Evolutionary conservation across 164 flowering plant species (phyloP), one percentile per base, ranked within the genome.

Genomic region (Stephania japonica): DNA sequence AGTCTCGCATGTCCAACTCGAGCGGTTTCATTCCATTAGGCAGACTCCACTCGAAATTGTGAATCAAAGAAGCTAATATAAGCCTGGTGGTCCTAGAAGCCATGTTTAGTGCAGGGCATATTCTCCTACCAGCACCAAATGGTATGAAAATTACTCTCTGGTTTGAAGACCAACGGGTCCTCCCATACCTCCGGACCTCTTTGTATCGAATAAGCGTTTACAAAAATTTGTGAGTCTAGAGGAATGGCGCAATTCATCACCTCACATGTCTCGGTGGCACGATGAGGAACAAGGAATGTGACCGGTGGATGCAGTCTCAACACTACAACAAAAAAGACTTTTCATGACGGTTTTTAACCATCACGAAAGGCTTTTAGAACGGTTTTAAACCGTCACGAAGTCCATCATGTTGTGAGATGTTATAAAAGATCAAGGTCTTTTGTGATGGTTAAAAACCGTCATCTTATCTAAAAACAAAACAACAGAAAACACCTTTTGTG

Each of bases 41-140:
- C 12, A 70, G 73, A 4, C 7, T 25, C 73, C 73, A 70, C 26
- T 70, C 65, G 41, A 70, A 70, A 11, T 11, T 5, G 5, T 70
- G 44, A 18, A 70, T 7, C 47, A 70, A 19, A 56, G 47, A 56
- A 7, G 73, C 73, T 47, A 70, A 4, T 14, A 70, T 21, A 13
- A 70, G 32, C 7, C 65, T 32, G 7, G 41, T 26, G 11, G 38
- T 24, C 23, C 25, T 14, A 1, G 73, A 19, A 5, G 73, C 73
- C 64, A 70, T 5, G 4, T 65, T 11, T 25, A 70, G 4, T 56
- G 44, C 73, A 3, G 65, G 65, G 26, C 73, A 70, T 13, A 70
- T 70, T 53, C 73, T 70, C 64, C 73, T 70, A 21, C 65, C 73
- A 10, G 73, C 23, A 16, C 73, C 73, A 56, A 70, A 70, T 25